A percentile compares a stretch with the other conserved stretches of the same genome.
Conservation (phyloP, 1,284 basidiomycete species). For the Thelephora terrestris region DNA sequence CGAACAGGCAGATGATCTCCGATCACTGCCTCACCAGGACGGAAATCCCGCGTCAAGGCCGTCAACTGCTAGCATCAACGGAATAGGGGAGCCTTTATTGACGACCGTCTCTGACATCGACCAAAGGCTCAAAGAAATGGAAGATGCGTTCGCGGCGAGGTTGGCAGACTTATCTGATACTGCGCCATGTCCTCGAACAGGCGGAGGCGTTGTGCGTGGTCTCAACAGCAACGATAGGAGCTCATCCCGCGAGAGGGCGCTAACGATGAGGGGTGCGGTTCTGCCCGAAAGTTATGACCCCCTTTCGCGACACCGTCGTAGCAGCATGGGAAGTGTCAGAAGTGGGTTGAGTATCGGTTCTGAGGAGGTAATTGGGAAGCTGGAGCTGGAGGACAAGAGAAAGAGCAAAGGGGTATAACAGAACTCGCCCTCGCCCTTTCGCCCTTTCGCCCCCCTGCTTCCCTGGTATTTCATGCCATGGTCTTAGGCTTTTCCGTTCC, state of each 20-base stretch:
- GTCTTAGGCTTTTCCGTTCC: not conserved
- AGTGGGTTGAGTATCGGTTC: conserved; percentile 23
- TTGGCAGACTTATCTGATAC: conserved; percentile 23
- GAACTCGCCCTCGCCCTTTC: not conserved
- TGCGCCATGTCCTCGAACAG: not conserved
- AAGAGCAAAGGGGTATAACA: not conserved
- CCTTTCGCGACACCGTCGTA: not conserved
- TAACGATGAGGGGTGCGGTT: not conserved
- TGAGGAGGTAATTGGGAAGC: conserved; percentile 23
- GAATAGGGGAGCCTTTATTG: conserved; percentile 30
- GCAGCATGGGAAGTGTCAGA: conserved; percentile 14
- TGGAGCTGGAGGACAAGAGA: conserved; percentile 20
- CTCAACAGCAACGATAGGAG: not conserved
- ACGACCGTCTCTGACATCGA: conserved; percentile 55
- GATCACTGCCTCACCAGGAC: too few species aligned
- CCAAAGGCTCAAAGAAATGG: conserved; percentile 50
- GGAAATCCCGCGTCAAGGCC: not conserved
- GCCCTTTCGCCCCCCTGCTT: not conserved
- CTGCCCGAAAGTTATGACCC: not conserved
- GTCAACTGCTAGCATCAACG: not conserved
- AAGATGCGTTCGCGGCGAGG: conserved; percentile 50
- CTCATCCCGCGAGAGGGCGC: not conserved
- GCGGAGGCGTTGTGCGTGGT: not conserved
- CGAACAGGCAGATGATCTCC: not conserved
- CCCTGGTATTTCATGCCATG: not conserved